Evolutionary conservation across 352 stramenopile species (phyloP).

Genomic region (Globisporangium alternatum): DNA sequence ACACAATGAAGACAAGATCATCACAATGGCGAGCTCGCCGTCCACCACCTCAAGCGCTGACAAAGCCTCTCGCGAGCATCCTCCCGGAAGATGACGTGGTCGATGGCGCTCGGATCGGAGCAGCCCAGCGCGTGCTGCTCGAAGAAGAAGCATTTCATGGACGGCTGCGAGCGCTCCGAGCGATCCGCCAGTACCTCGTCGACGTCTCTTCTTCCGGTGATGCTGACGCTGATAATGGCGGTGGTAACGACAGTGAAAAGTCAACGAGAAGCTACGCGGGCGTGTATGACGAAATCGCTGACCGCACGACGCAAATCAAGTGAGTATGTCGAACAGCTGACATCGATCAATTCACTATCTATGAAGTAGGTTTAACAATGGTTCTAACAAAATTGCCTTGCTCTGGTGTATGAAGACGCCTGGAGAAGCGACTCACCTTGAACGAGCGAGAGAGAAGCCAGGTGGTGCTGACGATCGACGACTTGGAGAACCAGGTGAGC

Average conservation of each 20-base stretch:
- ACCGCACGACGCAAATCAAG: conserved; percentile 20
- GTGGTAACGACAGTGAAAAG: not conserved
- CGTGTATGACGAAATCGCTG: conserved; percentile 32
- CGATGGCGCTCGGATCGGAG: conserved; percentile 32
- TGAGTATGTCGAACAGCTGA: conserved; percentile 9
- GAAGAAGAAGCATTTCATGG: conserved; percentile 57
- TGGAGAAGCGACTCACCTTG: not conserved
- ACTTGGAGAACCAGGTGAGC: conserved; percentile 13
- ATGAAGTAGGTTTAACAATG: no score
- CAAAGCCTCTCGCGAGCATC: conserved; percentile 47
- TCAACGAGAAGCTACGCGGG: not conserved
- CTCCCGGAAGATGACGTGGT: conserved; percentile 43
- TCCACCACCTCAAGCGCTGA: conserved; percentile 25
- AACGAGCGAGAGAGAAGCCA: conserved; percentile 8
- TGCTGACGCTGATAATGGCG: not conserved
- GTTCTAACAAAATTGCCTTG: no score
- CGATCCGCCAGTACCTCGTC: conserved; percentile 16
- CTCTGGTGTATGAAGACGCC: not conserved
- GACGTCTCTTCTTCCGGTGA: not conserved
- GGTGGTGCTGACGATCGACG: conserved; percentile 8
- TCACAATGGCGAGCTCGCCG: conserved; percentile 5
- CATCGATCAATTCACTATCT: no score
- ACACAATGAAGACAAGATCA: not conserved
- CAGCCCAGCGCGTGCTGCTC: conserved; percentile 29
- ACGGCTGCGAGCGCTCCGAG: conserved; percentile 17